Base-by-base conservation (phyloP, 2,329 filamentous ascomycete species). In the Fusarium incarnatum region DNA sequence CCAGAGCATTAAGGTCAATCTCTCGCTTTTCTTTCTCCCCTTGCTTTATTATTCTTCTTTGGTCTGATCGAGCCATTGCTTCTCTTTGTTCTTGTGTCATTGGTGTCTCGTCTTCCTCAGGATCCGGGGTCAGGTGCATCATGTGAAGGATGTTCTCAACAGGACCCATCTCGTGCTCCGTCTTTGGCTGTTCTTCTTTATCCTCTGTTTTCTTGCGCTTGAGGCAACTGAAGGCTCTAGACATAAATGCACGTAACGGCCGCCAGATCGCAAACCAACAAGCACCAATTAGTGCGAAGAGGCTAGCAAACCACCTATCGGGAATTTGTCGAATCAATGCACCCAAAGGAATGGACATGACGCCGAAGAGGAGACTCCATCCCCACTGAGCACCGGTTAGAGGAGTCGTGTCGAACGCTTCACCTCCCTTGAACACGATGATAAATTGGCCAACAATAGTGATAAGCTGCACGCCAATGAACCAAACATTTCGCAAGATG, bases 401-500 rank as follows among this genome's bases (percentile, higher is more conserved):
- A 1, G 83, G 84, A 10, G 80, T 80, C 2, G 91, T 89, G 13
- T 88, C 86, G 75, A 94, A 92, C 0, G 90, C 91, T 28, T 84
- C 81, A 9, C 91, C 90, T 68, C 91, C 91, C 62, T 92, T 85
- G 72, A 91, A 91, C 62, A 93, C 84, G 74, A 93, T 93, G 78
- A 92, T 77, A n/a, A 91, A 84, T 75, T 93, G 91, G 11, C 91
- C 91, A 15, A 85, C 89, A 45, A 92, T 82, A 73, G 92, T 93
- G 73, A 92, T 84, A 25, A 84, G 75, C 73, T 91, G 87, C 41
- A 93, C 92, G 6, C 82, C 84, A 34, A 92, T 84, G 81, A 96
- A 96, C 87, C 93, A 94, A 67, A 86, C 90, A 76, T 96, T 97
- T 58, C 85, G 86, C 20, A 87, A 82, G 46, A 95, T 87, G 27